phyloP scores from a whole-genome alignment of 495 filamentous ascomycete species.

The Hypoxylon cercidicola region DNA sequence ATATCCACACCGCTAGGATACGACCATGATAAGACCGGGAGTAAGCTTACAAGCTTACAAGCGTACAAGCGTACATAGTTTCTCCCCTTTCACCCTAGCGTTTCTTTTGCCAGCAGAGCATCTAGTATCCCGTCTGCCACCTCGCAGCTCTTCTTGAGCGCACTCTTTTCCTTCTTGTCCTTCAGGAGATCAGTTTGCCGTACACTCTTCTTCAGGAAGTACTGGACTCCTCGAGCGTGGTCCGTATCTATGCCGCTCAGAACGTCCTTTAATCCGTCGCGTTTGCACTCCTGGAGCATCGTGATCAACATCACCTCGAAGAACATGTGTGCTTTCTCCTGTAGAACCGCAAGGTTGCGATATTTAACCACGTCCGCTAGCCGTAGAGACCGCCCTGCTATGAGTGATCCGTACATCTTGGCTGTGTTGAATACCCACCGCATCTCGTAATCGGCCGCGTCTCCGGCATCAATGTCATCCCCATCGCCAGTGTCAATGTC shows the following conservation, averaged over 20 bases:
- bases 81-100: constrained; percentile 17
- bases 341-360: constrained; percentile 81
- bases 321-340: constrained; percentile 78
- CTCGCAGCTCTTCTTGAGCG: constrained; percentile 76
- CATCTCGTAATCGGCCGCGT: constrained; percentile 55
- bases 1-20: background rate
- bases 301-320: constrained; percentile 83
- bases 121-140: constrained; percentile 69
- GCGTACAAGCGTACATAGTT: background rate
- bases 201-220: constrained; percentile 81
- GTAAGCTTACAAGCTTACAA: constrained; percentile 20
- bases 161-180: constrained; percentile 67
- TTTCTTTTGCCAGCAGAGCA: constrained; percentile 52
- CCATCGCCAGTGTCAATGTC: constrained; percentile 66
- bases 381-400: constrained; percentile 71
- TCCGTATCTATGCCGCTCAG: constrained; percentile 54
- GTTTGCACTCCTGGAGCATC: constrained; percentile 67
- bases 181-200: constrained; percentile 76
- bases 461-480: constrained; percentile 62
- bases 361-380: constrained; percentile 72
- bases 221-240: constrained; percentile 76
- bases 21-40: background rate
- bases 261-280: constrained; percentile 27
- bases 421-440: constrained; percentile 89
- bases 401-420: constrained; percentile 80